Evolutionary conservation across 2,329 filamentous ascomycete species (phyloP), one percentile per base, ranked within the genome.

Genomic region (Calonectria hawksworthii): DNA sequence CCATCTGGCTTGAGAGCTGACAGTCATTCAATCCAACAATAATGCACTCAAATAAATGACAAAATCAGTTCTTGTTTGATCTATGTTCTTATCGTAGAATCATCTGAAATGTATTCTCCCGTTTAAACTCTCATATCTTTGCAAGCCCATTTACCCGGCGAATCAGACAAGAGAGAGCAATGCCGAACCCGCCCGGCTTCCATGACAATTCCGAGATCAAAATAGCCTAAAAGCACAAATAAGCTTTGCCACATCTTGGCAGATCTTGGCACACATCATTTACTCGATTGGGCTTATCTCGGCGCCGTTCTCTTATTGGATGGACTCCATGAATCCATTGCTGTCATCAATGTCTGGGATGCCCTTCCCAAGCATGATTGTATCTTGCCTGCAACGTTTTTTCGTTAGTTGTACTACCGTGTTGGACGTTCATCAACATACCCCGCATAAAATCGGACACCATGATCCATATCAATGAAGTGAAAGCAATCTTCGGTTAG

Each of bases 401-500:
- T 1, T 41, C 18, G 56, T 63, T 41, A 63, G 56, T 14, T 26
- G 23, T 18, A 3, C 14, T 7, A 6, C 7, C 14, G 23, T 21
- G 4, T 41, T 41, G 23, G 10, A 10, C 18, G 14, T 10, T 4
- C 23, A 4, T 21, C 30, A 4, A 63, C 56, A 30, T 63, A 63
- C 56, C 56, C 56, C 36, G 56, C 56, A 13, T 63, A 63, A 18
- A 63, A 41, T 28, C 56, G 56, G 6, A 63, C 34, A 4, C 56
- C 56, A 21, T 63, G 56, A 10, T 63, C 56, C 56, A 63, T 63
- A 3, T 63, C 56, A 28, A 63, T 63, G 14, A 63, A 63, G 16
- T 63, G n/a, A 28, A 41, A 63, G 56, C 56, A 63, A 41, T 63
- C 56, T 11, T 63, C 56, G 4, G 56, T 63, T 18, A 63, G n/a